Evolutionary conservation across 495 filamentous ascomycete genomes (phyloP), one percentile per base, ranked within the genome.

Genomic region (Penicillium manginii): DNA sequence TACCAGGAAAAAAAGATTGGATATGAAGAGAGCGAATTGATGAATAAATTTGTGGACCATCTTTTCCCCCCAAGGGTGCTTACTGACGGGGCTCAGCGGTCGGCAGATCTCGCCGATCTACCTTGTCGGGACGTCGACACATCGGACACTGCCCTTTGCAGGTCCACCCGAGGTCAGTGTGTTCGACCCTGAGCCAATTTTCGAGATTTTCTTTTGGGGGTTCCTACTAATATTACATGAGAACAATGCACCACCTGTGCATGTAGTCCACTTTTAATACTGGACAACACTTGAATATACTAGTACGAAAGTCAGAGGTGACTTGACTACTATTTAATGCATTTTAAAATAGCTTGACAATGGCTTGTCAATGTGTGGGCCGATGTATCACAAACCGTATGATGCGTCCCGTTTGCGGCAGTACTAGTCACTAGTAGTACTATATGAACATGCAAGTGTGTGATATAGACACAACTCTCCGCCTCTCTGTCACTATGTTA

Each of bases 51-150:
- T 14, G 45, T 47, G 45, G 45, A 47, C 45, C 45, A 22, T 8
- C 19, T 47, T 15, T 12, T 12, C 3, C 6, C 15, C n/a, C 40
- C 40, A 4, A 15, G 40, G 4, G 11, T 39, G 35, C 35, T 26
- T 47, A 19, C 21, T 47, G 45, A 47, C 45, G 45, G 45, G 45
- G 22, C 45, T 19, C 18, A 47, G 45, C 18, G 22, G 19, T 48
- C 53, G 58, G 58, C 39, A 52, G 58, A 61, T 61, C 58, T 61
- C 53, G 48, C 51, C 52, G 58, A 61, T 61, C 58, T 61, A 55
- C 45, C 40, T 61, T 57, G 53, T 47, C 55, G 49, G 37, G 58
- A 57, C 58, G 58, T 60, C 58, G 52, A 40, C 58, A 47, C 18
- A 54, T 55, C 31, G n/a, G 26, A n/a, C 5, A 15, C 29, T 50